Evolutionary conservation across 2,329 filamentous ascomycete species (phyloP).

Genomic region (Fusarium falciforme): DNA sequence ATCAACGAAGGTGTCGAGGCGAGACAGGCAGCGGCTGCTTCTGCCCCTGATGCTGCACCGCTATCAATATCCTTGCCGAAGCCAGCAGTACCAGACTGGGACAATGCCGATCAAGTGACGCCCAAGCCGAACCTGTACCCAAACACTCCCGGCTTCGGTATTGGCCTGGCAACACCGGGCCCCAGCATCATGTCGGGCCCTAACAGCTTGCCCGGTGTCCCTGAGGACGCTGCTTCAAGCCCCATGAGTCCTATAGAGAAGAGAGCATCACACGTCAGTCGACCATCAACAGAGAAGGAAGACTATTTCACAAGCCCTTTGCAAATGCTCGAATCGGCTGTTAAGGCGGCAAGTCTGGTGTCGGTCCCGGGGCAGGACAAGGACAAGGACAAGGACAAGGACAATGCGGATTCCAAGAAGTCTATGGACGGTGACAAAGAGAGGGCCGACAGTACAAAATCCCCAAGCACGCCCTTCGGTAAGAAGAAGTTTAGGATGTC

Average conservation of each 20-base stretch:
- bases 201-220: conserved; percentile 57
- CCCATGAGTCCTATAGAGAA: conserved; percentile 64
- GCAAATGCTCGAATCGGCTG: conserved; percentile 58
- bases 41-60: conserved; percentile 65
- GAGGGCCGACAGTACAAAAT: conserved; percentile 66
- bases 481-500: conserved; percentile 91
- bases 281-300: conserved; percentile 71
- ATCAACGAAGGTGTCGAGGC: conserved; percentile 73
- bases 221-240: conserved; percentile 58
- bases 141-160: conserved; percentile 81
- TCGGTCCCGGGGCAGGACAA: conserved; percentile 48
- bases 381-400: conserved; percentile 44
- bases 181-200: conserved; percentile 39
- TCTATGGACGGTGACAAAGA: conserved; percentile 61
- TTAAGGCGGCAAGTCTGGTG: conserved; percentile 61
- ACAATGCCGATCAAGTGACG: conserved; percentile 59
- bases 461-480: conserved; percentile 74
- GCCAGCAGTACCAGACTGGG: conserved; percentile 50
- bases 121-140: conserved; percentile 74
- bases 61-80: conserved; percentile 64
- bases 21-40: conserved; percentile 58
- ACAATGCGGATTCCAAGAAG: conserved; percentile 60
- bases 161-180: conserved; percentile 79
- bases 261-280: conserved; percentile 65
- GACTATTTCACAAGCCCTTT: conserved; percentile 83